phyloP scores from a whole-genome alignment of 345 rosid genomes.

The Murraya paniculata region DNA sequence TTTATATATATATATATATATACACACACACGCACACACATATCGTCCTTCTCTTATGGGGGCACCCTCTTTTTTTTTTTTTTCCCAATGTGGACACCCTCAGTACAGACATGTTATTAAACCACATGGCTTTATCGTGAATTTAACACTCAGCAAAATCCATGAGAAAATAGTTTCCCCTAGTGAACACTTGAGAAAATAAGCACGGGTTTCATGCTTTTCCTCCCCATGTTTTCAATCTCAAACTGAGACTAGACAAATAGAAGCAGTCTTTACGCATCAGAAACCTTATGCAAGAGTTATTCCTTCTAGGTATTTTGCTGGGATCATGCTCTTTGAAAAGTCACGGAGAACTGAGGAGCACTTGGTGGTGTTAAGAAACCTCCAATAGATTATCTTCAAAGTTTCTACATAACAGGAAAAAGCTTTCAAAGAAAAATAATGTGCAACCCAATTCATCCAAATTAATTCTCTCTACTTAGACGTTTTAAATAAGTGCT shows the following conservation, averaged over 20 bases:
- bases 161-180: neutral
- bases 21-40: too few relatives aligned
- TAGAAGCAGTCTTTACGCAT: neutral
- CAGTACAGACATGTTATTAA: too few relatives aligned
- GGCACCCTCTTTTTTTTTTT: too few relatives aligned
- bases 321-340: neutral
- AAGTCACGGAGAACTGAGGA: neutral
- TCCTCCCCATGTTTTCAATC: neutral
- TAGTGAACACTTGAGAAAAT: neutral
- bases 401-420: neutral
- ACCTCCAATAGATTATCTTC: neutral
- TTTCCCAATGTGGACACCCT: too few relatives aligned
- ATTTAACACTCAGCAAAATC: neutral
- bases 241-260: neutral
- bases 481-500: neutral
- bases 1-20: neutral
- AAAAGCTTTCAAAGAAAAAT: neutral
- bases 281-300: neutral
- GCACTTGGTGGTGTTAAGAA: neutral
- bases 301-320: neutral
- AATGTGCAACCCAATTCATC: neutral
- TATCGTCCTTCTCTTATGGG: too few relatives aligned
- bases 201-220: neutral
- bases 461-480: neutral
- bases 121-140: too few relatives aligned